These are phyloP conservation scores for Cladosporium oxysporum DNA, from an alignment of 2,329 filamentous ascomycete genomes.

Conservation along the genomic window DNA sequence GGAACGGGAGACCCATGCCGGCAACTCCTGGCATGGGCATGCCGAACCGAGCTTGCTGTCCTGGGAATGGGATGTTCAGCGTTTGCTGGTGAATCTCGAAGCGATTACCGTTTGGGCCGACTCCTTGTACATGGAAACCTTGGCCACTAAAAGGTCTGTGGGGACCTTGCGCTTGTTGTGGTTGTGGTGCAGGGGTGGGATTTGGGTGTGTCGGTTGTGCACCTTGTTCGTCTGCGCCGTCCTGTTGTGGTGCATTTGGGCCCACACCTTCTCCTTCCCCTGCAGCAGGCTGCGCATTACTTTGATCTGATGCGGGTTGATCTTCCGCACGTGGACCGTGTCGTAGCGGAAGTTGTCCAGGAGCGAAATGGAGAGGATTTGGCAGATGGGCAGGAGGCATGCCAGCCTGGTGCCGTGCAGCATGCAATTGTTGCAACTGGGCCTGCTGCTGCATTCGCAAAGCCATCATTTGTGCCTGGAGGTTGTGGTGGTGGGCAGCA, in stretches of 20 bases:
- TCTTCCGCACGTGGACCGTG: neutral
- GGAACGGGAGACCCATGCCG: slow-evolving; percentile 20
- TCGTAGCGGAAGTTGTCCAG: neutral
- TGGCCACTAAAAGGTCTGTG: slow-evolving; percentile 26
- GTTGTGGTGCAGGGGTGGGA: neutral
- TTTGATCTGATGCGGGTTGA: neutral
- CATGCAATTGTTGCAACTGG: slow-evolving; percentile 22
- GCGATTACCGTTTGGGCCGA: slow-evolving; percentile 33
- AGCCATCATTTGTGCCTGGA: slow-evolving; percentile 15
- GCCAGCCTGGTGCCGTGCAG: neutral
- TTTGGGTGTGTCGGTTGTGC: neutral
- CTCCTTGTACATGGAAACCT: slow-evolving; percentile 34
- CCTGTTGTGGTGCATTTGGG: neutral
- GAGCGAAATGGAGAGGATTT: neutral
- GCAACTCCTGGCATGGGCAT: slow-evolving; percentile 3
- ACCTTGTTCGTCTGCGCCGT: neutral
- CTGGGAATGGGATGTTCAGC: slow-evolving; percentile 22
- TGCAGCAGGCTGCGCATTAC: neutral
- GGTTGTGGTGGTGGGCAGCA: slow-evolving; percentile 1
- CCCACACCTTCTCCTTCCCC: neutral
- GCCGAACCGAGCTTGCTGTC: slow-evolving; percentile 12
- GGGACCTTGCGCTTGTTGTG: slow-evolving; percentile 14
- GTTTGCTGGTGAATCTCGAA: slow-evolving; percentile 36
- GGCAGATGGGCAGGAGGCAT: slow-evolving; percentile 8
- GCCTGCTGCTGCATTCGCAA: slow-evolving; percentile 24